Percentiles rank a stretch among this genome's conserved stretches.
phyloP scores from a whole-genome alignment of 1,139 yeast species.

The Magnusiomyces magnusii region DNA sequence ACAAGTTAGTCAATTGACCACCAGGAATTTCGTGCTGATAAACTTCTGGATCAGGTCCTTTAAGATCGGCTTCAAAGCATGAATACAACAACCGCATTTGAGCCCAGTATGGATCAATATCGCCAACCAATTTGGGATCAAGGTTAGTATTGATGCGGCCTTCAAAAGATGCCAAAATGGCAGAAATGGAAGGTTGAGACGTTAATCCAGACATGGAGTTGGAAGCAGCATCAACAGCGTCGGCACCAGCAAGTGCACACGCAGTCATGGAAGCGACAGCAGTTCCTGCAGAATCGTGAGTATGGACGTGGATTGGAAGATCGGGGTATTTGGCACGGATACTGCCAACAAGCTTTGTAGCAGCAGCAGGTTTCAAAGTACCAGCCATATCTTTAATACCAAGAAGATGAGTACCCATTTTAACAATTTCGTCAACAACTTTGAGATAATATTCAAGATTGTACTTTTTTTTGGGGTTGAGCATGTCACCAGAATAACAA shows the following conservation, averaged over 20 bases:
- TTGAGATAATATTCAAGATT: slow-evolving; percentile 81
- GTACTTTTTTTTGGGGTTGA: slow-evolving; percentile 89
- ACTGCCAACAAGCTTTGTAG: slow-evolving; percentile 65
- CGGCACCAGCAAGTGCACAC: slow-evolving; percentile 94
- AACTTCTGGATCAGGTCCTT: slow-evolving; percentile 99
- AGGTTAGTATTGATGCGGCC: slow-evolving; percentile 78
- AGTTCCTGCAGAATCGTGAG: slow-evolving; percentile 99
- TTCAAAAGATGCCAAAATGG: slow-evolving; percentile 84
- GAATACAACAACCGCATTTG: slow-evolving; percentile 96
- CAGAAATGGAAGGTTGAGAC: slow-evolving; percentile 96
- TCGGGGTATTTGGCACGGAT: slow-evolving; percentile 84
- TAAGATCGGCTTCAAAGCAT: slow-evolving; percentile 95
- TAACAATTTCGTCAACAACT: slow-evolving; percentile 76
- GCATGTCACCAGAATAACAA: slow-evolving; percentile 99
- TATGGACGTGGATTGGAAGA: slow-evolving; percentile 95
- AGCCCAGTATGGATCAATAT: slow-evolving; percentile 93
- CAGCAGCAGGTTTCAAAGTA: slow-evolving; percentile 93
- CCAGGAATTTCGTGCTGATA: slow-evolving; percentile 99
- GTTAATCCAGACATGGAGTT: slow-evolving; percentile 98
- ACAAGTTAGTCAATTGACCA: slow-evolving; percentile 93
- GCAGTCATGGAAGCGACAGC: slow-evolving; percentile 97
- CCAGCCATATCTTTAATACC: slow-evolving; percentile 99
- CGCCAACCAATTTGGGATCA: slow-evolving; percentile 59
- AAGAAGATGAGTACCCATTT: slow-evolving; percentile 91
- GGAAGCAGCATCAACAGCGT: slow-evolving; percentile 94